Evolutionary conservation across 2,329 filamentous ascomycete genomes (phyloP).

Genomic region (Pseudophaeomoniella oleicola): DNA sequence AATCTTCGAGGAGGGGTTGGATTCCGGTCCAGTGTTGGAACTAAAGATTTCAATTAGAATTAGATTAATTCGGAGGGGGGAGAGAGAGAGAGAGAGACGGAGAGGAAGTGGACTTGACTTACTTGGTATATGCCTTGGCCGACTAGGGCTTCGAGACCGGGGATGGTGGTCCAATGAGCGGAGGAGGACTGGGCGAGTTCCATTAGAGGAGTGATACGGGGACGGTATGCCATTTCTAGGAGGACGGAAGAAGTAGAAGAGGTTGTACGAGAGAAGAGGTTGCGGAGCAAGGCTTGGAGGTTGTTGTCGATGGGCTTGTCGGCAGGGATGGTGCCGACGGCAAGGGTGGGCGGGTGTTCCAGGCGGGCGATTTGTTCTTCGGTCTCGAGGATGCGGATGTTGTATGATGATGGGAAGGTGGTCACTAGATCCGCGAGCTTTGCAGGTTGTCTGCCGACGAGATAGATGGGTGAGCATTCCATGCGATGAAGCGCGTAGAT

Average conservation of each 20-base stretch:
- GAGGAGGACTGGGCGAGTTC: conserved; percentile 60
- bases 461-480: conserved; percentile 72
- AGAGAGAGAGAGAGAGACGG: too few species aligned
- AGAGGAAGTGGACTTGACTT: neutral
- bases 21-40: conserved; percentile 80
- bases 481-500: conserved; percentile 77
- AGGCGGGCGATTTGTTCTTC: conserved; percentile 36
- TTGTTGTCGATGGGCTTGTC: conserved; percentile 64
- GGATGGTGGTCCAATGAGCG: conserved; percentile 74
- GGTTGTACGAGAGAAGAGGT: conserved; percentile 27
- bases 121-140: conserved; percentile 69
- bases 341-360: conserved; percentile 47
- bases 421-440: conserved; percentile 55
- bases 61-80: too few species aligned
- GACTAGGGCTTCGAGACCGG: conserved; percentile 76
- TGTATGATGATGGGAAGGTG: conserved; percentile 60
- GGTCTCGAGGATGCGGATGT: conserved; percentile 49
- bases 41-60: too few species aligned
- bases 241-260: conserved; percentile 40
- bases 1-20: conserved; percentile 54
- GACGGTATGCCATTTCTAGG: conserved; percentile 95
- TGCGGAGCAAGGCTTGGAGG: conserved; percentile 51
- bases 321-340: conserved; percentile 82
- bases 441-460: conserved; percentile 60
- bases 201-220: conserved; percentile 70